phyloP scores from a whole-genome alignment of 2,329 filamentous ascomycete species.

The Alternaria ethzedia region DNA sequence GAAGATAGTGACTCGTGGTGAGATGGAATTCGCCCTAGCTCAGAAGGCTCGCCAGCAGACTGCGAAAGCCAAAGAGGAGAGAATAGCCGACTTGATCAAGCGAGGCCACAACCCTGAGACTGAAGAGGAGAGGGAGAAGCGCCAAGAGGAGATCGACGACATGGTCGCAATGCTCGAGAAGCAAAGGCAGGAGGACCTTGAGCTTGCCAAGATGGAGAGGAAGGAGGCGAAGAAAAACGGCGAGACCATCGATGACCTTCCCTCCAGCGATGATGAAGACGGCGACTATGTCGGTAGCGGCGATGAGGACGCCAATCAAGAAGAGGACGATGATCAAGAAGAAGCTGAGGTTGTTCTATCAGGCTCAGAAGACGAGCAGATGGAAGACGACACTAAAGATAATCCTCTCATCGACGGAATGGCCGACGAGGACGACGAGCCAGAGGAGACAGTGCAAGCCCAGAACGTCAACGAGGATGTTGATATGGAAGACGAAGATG shows the following conservation, averaged over 20 bases:
- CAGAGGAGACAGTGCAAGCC: slow-evolving; percentile 25
- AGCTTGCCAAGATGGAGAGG: slow-evolving; percentile 78
- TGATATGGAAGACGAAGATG: slow-evolving; percentile 51
- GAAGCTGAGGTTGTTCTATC: slow-evolving; percentile 34
- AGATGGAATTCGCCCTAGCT: slow-evolving; percentile 72
- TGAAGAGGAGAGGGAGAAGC: slow-evolving; percentile 81
- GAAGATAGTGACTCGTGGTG: slow-evolving; percentile 68
- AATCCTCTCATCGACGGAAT: slow-evolving; percentile 50
- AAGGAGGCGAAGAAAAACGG: slow-evolving; percentile 70
- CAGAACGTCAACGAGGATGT: slow-evolving; percentile 45
- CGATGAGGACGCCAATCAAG: slow-evolving; percentile 54
- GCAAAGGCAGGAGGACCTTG: slow-evolving; percentile 79
- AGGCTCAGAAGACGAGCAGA: slow-evolving; percentile 39
- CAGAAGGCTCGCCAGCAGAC: slow-evolving; percentile 81
- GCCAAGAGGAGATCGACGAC: slow-evolving; percentile 85
- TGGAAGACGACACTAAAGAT: slow-evolving; percentile 27
- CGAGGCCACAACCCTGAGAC: slow-evolving; percentile 85
- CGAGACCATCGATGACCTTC: slow-evolving; percentile 50
- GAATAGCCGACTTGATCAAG: slow-evolving; percentile 75
- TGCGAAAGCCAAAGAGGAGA: slow-evolving; percentile 75
- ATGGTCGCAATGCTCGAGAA: slow-evolving; percentile 72
- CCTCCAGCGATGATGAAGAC: slow-evolving; percentile 63
- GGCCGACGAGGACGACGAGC: slow-evolving; percentile 44
- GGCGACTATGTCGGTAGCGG: slow-evolving; percentile 57
- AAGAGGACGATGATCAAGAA: slow-evolving; percentile 44